phyloP scores from a whole-genome alignment of 1,284 basidiomycete species.

The Schizopora paradoxa region DNA sequence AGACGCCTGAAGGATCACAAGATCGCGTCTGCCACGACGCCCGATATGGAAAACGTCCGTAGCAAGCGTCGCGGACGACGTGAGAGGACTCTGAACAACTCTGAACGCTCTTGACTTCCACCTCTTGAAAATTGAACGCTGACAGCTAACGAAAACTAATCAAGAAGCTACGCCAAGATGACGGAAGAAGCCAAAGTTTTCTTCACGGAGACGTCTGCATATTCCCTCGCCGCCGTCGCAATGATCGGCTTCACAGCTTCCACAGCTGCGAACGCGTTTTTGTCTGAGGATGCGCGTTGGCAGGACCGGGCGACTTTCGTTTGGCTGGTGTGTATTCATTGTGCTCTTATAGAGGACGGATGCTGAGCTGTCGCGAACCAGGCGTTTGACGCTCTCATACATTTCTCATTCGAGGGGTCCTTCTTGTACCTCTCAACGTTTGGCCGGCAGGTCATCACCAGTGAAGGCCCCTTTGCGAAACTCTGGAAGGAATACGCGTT shows the following conservation, averaged over 20 bases:
- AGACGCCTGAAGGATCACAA: not conserved
- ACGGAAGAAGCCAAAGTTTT: conserved; percentile 21
- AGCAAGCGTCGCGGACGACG: not conserved
- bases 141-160: not conserved
- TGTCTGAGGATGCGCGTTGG: conserved; percentile 57
- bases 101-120: not conserved
- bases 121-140: not conserved
- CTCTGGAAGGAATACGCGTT: conserved; percentile 73
- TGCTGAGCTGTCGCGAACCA: conserved; percentile 24
- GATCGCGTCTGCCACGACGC: not conserved
- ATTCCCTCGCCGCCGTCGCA: conserved; percentile 57
- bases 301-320: conserved; percentile 65
- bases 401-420: conserved; percentile 73
- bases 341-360: not conserved
- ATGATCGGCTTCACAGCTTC: conserved; percentile 46
- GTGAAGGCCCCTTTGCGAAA: conserved; percentile 63
- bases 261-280: conserved; percentile 42
- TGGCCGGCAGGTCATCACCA: conserved; percentile 66
- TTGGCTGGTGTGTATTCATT: conserved; percentile 54
- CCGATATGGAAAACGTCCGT: not conserved
- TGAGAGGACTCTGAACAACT: too few species aligned
- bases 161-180: not conserved
- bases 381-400: conserved; percentile 75
- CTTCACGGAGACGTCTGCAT: conserved; percentile 63
- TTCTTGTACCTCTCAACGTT: conserved; percentile 73